Percentiles rank a stretch among this genome's conserved stretches.
These are phyloP conservation scores for Dothideomycetes sp. DNA, from an alignment of 2,329 filamentous ascomycete species.

Conservation along the genomic window DNA sequence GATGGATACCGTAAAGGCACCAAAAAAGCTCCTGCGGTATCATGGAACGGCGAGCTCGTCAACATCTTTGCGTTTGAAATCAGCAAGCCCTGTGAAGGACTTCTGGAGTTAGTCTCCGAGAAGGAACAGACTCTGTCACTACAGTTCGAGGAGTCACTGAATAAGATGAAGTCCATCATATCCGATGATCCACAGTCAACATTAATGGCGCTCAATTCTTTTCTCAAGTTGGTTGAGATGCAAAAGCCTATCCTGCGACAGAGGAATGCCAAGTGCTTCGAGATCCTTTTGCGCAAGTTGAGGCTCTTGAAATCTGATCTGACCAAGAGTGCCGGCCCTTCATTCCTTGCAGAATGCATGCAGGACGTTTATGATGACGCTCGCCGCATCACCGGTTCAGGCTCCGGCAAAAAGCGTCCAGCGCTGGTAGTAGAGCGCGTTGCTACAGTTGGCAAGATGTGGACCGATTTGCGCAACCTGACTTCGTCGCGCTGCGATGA, in stretches of 20 bases:
- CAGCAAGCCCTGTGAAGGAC: not conserved
- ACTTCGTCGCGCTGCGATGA: constrained; percentile 1
- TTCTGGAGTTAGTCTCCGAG: constrained; percentile 1
- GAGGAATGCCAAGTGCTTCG: not conserved
- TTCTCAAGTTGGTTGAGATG: constrained; percentile 10
- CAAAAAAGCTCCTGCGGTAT: not conserved
- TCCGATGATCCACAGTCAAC: not conserved
- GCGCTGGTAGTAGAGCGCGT: constrained; percentile 11
- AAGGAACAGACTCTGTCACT: not conserved
- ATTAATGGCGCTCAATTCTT: constrained; percentile 15
- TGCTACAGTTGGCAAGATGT: constrained; percentile 11
- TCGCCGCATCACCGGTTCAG: constrained; percentile 13
- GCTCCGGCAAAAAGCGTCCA: not conserved
- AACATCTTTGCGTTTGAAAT: not conserved
- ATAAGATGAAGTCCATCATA: not conserved
- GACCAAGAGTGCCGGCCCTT: constrained; percentile 3
- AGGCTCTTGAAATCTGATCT: not conserved
- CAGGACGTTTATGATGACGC: constrained; percentile 15
- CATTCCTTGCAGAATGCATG: constrained; percentile 16
- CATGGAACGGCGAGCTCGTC: constrained; percentile 13
- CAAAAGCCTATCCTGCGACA: constrained; percentile 12
- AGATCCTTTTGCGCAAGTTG: not conserved
- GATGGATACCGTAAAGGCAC: not conserved
- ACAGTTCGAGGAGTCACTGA: not conserved
- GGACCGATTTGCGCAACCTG: constrained; percentile 6